Conservation (phyloP, 2,329 filamentous ascomycete species). For the Harringtonia lauricola region DNA sequence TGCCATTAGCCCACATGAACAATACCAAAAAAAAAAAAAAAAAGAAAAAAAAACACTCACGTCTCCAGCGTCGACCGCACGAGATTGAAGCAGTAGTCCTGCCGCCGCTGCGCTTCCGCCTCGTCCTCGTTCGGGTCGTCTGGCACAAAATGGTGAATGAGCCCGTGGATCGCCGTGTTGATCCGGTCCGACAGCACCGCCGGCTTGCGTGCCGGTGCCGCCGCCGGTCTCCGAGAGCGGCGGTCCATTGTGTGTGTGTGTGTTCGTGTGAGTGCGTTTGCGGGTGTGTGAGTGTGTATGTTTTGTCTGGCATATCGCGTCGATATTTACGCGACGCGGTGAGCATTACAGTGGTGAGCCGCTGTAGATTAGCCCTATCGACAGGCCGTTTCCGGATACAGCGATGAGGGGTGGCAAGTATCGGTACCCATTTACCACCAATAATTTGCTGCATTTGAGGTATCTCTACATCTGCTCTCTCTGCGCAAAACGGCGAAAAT, state of each 20-base stretch:
- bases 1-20: no score
- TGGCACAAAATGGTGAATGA: conserved; percentile 66
- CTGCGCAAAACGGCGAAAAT: neutral
- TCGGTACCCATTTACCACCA: no score
- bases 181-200: conserved; percentile 57
- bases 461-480: no score
- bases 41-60: conserved; percentile 22
- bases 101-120: conserved; percentile 54
- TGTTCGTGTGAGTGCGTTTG: neutral
- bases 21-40: neutral
- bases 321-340: no score
- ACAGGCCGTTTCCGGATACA: no score
- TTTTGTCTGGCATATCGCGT: no score
- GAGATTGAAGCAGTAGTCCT: conserved; percentile 48
- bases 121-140: conserved; percentile 54
- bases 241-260: conserved; percentile 4
- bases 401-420: no score
- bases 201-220: conserved; percentile 27
- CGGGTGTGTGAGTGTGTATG: neutral
- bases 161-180: conserved; percentile 65
- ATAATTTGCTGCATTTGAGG: no score
- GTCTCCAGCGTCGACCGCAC: conserved; percentile 40
- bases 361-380: no score
- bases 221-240: conserved; percentile 1
- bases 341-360: no score